A percentile compares a stretch with the other conserved stretches of the same genome.
Conservation (phyloP, 371 early-diverging fungal species). For the Syncephalis plumigaleata region DNA sequence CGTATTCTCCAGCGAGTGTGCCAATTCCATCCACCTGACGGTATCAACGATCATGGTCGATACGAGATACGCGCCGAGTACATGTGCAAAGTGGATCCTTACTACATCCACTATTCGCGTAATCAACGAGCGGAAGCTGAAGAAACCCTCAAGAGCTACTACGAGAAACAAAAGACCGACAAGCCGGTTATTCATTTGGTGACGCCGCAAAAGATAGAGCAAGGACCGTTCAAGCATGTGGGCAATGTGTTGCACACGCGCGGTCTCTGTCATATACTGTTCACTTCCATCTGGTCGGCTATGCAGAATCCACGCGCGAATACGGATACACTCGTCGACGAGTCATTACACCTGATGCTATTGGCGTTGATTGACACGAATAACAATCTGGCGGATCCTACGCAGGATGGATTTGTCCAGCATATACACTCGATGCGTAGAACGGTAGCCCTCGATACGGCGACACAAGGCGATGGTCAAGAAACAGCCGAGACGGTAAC, state of each 20-base stretch:
- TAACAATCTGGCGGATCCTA: conserved; percentile 11
- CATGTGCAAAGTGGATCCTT: conserved; percentile 70
- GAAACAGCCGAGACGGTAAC: conserved; percentile 13
- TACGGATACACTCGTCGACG: conserved; percentile 56
- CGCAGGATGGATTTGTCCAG: conserved; percentile 10
- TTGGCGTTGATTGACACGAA: conserved; percentile 57
- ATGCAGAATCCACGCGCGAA: conserved; percentile 33
- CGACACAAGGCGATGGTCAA: too few relatives aligned
- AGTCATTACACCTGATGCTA: conserved; percentile 49
- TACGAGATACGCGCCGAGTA: conserved; percentile 73
- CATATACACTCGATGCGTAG: conserved; percentile 7
- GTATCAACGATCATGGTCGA: conserved; percentile 61
- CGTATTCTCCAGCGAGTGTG: conserved; percentile 56
- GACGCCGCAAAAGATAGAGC: conserved; percentile 26
- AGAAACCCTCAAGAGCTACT: conserved; percentile 37
- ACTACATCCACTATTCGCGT: conserved; percentile 81
- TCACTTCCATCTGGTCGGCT: conserved; percentile 59
- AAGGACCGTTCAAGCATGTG: conserved; percentile 48
- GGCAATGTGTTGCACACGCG: conserved; percentile 48
- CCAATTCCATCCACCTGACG: conserved; percentile 60
- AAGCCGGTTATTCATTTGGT: conserved; percentile 25
- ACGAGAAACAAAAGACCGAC: conserved; percentile 9
- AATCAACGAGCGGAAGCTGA: conserved; percentile 85
- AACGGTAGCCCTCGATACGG: conserved; percentile 7
- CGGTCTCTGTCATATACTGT: conserved; percentile 50